A percentile compares a stretch with the other conserved stretches of the same genome.
Conservation (phyloP, 306 rosid species). For the Dryas octopetala region DNA sequence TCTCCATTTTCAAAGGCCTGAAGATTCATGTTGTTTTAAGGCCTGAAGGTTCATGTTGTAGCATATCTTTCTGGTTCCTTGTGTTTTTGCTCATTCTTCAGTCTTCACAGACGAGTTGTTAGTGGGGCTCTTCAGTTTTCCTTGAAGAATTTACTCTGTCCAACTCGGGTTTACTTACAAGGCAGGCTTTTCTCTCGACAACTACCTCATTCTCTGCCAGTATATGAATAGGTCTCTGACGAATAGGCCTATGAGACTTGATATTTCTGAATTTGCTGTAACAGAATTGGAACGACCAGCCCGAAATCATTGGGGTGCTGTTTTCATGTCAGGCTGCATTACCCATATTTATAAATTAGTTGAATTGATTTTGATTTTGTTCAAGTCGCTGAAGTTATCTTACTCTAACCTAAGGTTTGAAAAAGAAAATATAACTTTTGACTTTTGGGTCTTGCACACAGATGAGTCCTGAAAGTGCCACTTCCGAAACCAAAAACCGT, state of each 20-base stretch:
- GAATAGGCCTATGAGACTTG: background rate
- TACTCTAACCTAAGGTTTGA: too few relatives aligned
- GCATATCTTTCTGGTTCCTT: slow-evolving; percentile 2
- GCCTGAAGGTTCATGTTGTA: background rate
- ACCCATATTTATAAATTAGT: slow-evolving; percentile 1
- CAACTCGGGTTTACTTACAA: slow-evolving; percentile 3
- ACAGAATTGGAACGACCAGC: slow-evolving; percentile 14
- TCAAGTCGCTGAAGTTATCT: too few relatives aligned
- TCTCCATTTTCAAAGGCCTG: background rate
- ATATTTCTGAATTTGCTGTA: slow-evolving; percentile 10
- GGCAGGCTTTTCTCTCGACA: background rate
- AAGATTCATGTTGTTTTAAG: slow-evolving; percentile 1
- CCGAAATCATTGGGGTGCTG: slow-evolving; percentile 13
- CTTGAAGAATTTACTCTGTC: slow-evolving; percentile 5
- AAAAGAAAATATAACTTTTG: too few relatives aligned
- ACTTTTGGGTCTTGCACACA: too few relatives aligned
- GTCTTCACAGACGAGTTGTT: background rate
- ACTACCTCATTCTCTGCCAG: background rate
- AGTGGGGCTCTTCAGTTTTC: background rate
- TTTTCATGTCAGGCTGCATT: slow-evolving; percentile 13
- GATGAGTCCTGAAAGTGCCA: too few relatives aligned
- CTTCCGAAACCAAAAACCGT: too few relatives aligned
- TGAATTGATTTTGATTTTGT: background rate
- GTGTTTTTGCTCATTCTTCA: background rate
- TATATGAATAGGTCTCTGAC: background rate